A percentile compares a stretch with the other conserved stretches of the same genome.
Evolutionary conservation across 306 rosid species (phyloP).

Genomic region (Cicer judaicum): DNA sequence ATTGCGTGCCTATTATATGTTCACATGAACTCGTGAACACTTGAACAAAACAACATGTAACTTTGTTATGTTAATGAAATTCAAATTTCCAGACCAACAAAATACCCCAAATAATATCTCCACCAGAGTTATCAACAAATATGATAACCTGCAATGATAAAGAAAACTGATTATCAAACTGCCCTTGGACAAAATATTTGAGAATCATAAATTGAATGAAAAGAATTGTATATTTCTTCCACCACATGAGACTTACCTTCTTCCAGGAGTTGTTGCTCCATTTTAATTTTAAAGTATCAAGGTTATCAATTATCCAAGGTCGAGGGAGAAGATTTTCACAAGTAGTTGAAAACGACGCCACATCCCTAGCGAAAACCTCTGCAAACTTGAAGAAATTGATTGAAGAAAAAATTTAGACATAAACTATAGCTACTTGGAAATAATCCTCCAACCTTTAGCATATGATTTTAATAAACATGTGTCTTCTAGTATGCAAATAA

Average conservation of each 20-base stretch:
- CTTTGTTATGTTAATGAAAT: no score
- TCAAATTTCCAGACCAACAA: slow-evolving; percentile 38
- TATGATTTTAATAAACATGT: slow-evolving; percentile 20
- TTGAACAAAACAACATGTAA: no score
- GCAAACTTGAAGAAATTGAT: slow-evolving; percentile 75
- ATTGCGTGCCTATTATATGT: no score
- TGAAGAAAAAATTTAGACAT: slow-evolving; percentile 36
- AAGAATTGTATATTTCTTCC: slow-evolving; percentile 7
- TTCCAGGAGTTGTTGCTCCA: slow-evolving; percentile 88
- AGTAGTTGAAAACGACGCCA: slow-evolving; percentile 83
- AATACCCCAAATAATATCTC: slow-evolving; percentile 91
- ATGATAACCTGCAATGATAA: slow-evolving; percentile 71
- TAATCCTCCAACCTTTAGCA: slow-evolving; percentile 30
- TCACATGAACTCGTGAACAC: no score
- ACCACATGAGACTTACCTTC: slow-evolving; percentile 61
- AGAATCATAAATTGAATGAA: slow-evolving; percentile 5
- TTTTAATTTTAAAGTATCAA: slow-evolving; percentile 69
- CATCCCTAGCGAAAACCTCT: slow-evolving; percentile 86
- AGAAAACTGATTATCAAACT: slow-evolving; percentile 39
- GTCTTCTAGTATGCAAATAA: slow-evolving; percentile 22
- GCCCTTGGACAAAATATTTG: slow-evolving; percentile 7
- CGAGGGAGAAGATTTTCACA: slow-evolving; percentile 86
- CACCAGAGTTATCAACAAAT: slow-evolving; percentile 98
- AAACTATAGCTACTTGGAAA: slow-evolving; percentile 3
- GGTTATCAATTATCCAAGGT: slow-evolving; percentile 95